phyloP scores from a whole-genome alignment of 345 rosid genomes.

The Citrus glauca region DNA sequence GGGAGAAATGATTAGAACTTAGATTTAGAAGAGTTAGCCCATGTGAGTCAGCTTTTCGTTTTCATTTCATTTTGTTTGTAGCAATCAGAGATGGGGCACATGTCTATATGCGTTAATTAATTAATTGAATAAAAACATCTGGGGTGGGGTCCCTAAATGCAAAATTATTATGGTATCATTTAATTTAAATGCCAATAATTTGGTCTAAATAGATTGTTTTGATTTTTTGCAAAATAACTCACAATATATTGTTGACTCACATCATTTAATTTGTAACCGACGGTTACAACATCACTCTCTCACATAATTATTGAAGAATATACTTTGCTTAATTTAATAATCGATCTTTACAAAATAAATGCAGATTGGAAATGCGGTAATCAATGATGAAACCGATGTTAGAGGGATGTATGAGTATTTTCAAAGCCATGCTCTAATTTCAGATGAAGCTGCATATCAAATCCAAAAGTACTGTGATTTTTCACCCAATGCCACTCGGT shows the following conservation, averaged over 20 bases:
- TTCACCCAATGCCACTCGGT: slow-evolving; percentile 28
- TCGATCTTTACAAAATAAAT: background rate
- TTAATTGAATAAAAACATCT: too few relatives aligned
- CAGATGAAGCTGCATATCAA: slow-evolving; percentile 25
- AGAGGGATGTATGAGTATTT: slow-evolving; percentile 69
- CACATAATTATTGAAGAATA: background rate
- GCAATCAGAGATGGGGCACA: background rate
- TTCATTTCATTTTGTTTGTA: background rate
- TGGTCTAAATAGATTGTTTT: background rate
- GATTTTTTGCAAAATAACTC: background rate
- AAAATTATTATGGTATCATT: background rate
- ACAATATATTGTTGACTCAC: background rate
- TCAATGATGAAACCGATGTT: slow-evolving; percentile 61
- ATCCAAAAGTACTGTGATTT: slow-evolving; percentile 50
- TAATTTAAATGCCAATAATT: background rate
- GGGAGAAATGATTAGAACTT: slow-evolving; percentile 11
- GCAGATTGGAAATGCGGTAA: slow-evolving; percentile 87
- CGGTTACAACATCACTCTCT: background rate
- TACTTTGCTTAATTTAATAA: background rate
- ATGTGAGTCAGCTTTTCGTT: background rate
- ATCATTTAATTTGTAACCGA: background rate
- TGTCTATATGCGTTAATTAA: background rate
- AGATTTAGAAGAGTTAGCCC: background rate
- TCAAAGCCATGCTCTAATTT: slow-evolving; percentile 59
- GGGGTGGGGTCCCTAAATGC: too few relatives aligned